phyloP scores from a whole-genome alignment of 345 rosid genomes.

The Rhodomyrtus tomentosa region DNA sequence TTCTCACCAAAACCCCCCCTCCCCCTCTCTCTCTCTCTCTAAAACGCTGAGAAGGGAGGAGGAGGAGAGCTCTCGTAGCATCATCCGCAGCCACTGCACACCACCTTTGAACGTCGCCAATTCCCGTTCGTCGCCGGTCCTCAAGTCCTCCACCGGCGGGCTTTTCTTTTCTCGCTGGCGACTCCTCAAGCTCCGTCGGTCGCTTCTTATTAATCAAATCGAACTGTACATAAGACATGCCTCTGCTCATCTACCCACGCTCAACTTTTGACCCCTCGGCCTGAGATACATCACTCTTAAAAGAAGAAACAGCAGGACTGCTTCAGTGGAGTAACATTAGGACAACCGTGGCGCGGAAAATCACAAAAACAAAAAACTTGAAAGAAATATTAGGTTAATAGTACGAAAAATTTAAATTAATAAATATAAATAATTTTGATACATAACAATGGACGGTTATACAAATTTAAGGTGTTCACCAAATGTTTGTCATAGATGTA shows the following conservation, averaged over 20 bases:
- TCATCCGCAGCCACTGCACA: background rate
- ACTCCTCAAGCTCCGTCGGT: background rate
- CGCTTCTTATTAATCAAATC: background rate
- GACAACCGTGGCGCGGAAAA: background rate
- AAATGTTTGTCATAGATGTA: too few relatives aligned
- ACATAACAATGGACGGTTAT: too few relatives aligned
- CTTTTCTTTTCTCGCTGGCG: background rate
- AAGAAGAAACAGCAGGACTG: background rate
- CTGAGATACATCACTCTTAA: background rate
- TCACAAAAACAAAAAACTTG: too few relatives aligned
- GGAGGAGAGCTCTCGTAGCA: too few relatives aligned
- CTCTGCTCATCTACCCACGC: background rate
- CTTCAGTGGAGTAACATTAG: background rate
- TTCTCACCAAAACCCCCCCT: background rate
- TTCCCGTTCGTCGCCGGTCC: background rate
- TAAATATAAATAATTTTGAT: too few relatives aligned
- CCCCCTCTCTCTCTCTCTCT: too few relatives aligned
- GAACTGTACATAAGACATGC: background rate
- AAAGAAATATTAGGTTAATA: too few relatives aligned
- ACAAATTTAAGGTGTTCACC: too few relatives aligned
- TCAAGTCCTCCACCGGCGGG: background rate
- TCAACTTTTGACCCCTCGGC: background rate
- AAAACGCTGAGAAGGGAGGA: too few relatives aligned
- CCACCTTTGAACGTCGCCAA: background rate
- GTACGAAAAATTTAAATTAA: too few relatives aligned